These are phyloP conservation scores for Dioscorea cayenensis DNA, from an alignment of 116 monocot species.

Conservation along the genomic window DNA sequence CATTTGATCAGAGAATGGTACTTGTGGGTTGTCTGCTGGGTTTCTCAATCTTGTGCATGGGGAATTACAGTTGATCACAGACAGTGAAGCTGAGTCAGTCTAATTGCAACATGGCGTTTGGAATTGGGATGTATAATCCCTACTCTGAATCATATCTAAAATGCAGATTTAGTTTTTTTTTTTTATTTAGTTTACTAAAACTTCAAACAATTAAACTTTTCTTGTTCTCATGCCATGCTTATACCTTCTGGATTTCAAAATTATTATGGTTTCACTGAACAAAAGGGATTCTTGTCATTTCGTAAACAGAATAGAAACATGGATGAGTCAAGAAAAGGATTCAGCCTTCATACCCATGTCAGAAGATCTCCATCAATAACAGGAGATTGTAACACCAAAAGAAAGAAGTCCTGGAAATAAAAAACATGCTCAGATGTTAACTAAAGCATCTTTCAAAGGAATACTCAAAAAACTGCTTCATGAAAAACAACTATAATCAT, in stretches of 20 bases:
- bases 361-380: constrained; percentile 81
- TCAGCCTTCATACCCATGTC: constrained; percentile 53
- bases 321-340: background rate
- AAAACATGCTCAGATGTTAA: background rate
- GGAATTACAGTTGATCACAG: too few species aligned
- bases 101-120: too few species aligned
- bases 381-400: constrained; percentile 52
- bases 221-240: background rate
- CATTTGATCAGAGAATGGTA: too few species aligned
- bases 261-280: background rate
- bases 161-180: background rate
- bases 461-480: background rate
- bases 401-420: constrained; percentile 75
- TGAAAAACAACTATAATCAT: background rate
- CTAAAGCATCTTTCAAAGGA: background rate
- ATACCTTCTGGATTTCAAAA: background rate
- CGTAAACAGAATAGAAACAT: constrained; percentile 1
- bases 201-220: background rate
- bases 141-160: background rate
- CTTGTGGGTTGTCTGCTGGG: too few species aligned
- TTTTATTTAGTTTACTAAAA: background rate
- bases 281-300: background rate
- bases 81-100: too few species aligned
- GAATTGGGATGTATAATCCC: background rate
- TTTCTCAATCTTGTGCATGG: too few species aligned